Evolutionary conservation across 768 basidiomycete genomes (phyloP), one percentile per base, ranked within the genome.

Genomic region (Leucosporidium yakuticum): DNA sequence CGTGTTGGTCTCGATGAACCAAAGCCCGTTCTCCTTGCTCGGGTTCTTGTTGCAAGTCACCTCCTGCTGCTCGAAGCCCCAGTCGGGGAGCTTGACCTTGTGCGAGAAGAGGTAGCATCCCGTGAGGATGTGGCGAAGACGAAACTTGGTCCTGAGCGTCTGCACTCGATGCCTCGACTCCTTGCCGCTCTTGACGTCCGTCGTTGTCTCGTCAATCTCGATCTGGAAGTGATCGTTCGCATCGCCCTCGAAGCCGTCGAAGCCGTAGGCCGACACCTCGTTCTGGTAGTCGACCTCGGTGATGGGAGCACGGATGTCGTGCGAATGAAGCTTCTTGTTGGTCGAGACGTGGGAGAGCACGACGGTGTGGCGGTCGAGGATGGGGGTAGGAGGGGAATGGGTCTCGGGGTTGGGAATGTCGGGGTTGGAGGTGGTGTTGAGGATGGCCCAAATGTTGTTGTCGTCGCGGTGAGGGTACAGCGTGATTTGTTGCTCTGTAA

Each of bases 31-130:
- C 3, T 83, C 84, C 78, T 81, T 84, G 31, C 88, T 88, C 19
- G 96, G 94, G 74, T 98, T 95, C 83, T 93, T 98, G 80, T 99
- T 99, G 79, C 96, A 99, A 0, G 96, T 98, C 61, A 99, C 96
- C 76, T 99, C 96, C 78, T 99, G 96, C 79, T 99, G 96, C 77
- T 97, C 96, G 74, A 84, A 99, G 0, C 86, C 96, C 96, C 96
- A 99, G 7, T 96, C 90, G 0, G 96, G 96, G 1, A 99, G 81
- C 80, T 98, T 98, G 75, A 97, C 88, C 79, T 96, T 96, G 81
- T 99, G 96, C 29, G 90, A 92, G 82, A 98, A 99, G 48, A 99
- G 83, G 77, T 96, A 98, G 78, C 96, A 99, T 0, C 94, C 93
- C 0, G 90, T 89, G 73, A 94, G 81, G 23, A 84, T 82, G 79